Conservation (phyloP, 257 asterid genomes). For the Nemophila menziesii region DNA sequence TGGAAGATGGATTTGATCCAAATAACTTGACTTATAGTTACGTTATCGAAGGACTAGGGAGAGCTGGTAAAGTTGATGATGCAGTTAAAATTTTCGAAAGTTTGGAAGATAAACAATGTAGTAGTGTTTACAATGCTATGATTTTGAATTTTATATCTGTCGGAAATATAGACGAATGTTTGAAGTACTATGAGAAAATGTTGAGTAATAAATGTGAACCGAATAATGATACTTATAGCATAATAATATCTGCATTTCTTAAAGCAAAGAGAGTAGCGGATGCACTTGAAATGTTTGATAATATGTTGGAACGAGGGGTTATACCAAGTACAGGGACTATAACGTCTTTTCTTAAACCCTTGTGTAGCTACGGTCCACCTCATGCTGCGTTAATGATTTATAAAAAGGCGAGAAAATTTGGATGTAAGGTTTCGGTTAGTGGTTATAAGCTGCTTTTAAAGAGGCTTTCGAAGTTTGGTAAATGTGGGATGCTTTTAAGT, state of each 20-base stretch:
- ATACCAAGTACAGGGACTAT: slow-evolving; percentile 54
- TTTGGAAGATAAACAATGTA: slow-evolving; percentile 36
- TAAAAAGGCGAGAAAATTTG: slow-evolving; percentile 63
- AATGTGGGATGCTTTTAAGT: slow-evolving; percentile 63
- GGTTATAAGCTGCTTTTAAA: slow-evolving; percentile 64
- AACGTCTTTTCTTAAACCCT: slow-evolving; percentile 49
- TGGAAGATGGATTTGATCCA: slow-evolving; percentile 59
- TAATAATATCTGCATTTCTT: slow-evolving; percentile 42
- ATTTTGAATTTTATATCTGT: slow-evolving; percentile 39
- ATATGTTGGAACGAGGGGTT: slow-evolving; percentile 58
- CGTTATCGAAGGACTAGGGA: slow-evolving; percentile 68
- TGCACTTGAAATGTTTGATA: slow-evolving; percentile 72
- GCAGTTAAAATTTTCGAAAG: slow-evolving; percentile 43
- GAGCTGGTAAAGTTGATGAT: slow-evolving; percentile 54
- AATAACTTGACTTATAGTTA: slow-evolving; percentile 45
- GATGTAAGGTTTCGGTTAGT: slow-evolving; percentile 49
- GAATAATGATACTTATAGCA: slow-evolving; percentile 46
- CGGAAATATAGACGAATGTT: slow-evolving; percentile 46
- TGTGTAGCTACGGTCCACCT: slow-evolving; percentile 91
- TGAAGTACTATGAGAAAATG: slow-evolving; percentile 45
- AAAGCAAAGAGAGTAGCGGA: slow-evolving; percentile 65
- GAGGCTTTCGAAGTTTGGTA: slow-evolving; percentile 79
- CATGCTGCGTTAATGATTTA: slow-evolving; percentile 79
- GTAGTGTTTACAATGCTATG: slow-evolving; percentile 64
- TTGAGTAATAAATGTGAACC: slow-evolving; percentile 33